These are phyloP conservation scores for Chlorophyllum brunneum DNA, from an alignment of 768 basidiomycete genomes.

Conservation along the genomic window DNA sequence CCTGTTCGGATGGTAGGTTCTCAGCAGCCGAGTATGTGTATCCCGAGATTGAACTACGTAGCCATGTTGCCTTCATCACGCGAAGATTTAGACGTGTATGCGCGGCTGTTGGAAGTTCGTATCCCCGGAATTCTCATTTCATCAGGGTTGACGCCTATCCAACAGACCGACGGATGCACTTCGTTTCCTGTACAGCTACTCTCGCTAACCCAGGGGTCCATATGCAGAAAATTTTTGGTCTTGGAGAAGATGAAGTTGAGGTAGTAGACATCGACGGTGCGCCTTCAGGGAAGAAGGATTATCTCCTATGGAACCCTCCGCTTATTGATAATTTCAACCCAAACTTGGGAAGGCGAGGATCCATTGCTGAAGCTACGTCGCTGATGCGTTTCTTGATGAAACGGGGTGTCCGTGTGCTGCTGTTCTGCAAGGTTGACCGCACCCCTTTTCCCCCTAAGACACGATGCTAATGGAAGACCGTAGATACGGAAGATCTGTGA, in stretches of 20 bases:
- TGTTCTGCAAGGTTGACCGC: conserved; percentile 76
- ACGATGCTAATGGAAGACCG: neutral
- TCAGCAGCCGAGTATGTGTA: neutral
- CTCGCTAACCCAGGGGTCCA: conserved; percentile 72
- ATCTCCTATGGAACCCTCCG: conserved; percentile 74
- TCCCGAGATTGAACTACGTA: conserved; percentile 22
- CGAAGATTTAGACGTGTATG: conserved; percentile 74
- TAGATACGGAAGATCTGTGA: conserved; percentile 83
- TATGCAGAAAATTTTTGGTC: conserved; percentile 74
- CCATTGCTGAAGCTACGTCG: conserved; percentile 63
- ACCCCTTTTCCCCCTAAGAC: neutral
- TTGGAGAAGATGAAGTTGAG: conserved; percentile 56
- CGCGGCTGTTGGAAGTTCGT: conserved; percentile 71
- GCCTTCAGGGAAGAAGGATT: conserved; percentile 77
- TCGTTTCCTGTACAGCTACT: conserved; percentile 88
- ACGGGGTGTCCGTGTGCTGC: conserved; percentile 71
- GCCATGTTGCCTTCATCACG: conserved; percentile 79
- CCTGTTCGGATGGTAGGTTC: conserved; percentile 66
- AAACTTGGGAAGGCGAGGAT: conserved; percentile 48
- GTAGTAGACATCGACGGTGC: conserved; percentile 79
- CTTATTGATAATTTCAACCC: conserved; percentile 51
- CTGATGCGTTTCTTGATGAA: conserved; percentile 83
- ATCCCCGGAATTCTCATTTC: neutral
- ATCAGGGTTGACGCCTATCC: neutral
- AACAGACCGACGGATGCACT: conserved; percentile 52